Evolutionary conservation across 495 filamentous ascomycete genomes (phyloP), one percentile per base, ranked within the genome.

Genomic region (Baudoinia panamericana): DNA sequence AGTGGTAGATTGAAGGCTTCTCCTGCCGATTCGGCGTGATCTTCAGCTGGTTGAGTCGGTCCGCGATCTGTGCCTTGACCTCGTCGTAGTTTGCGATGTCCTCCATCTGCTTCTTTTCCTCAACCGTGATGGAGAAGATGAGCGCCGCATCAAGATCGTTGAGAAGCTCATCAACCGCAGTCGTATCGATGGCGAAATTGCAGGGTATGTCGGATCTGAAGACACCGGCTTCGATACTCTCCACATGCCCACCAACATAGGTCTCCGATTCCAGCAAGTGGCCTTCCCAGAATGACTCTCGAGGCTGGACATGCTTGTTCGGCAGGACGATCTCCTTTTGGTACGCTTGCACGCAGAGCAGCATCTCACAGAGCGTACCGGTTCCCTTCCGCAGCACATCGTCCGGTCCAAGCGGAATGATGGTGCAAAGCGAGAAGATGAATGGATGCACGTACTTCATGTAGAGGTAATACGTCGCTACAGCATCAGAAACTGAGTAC

Each of bases 371-470:
- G 15, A 99, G 67, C 5, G 90, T 99, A 55, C 90, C 90, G 1
- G 90, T 99, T 53, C 90, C 90, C 55, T 99, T 99, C 42, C 90
- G 71, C 48, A 96, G 55, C 2, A 85, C 83, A 57, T 95, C 87
- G 54, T 99, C 87, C 12, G 87, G 81, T 21, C 84, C 85, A 1
- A 99, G 67, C 0, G 90, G 90, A 58, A 99, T 70, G 62, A 99
- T 93, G 0, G 85, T 99, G 62, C 90, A 96, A 0, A 99, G 67
- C 0, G 90, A 94, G 68, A 96, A 99, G 59, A 99, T 88, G 64
- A 99, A 99, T 1, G 90, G 90, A 56, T 99, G 90, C 16, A 99
- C 84, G 61, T 99, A 99, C 82, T 99, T 99, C 90, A 96, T 99
- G 65, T 99, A 99, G 30, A 99, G 70, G 55, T 99, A 99, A 58